Percentiles rank a stretch among this genome's conserved stretches.
Conservation (phyloP, 768 basidiomycete species). For the Mycena metata region DNA sequence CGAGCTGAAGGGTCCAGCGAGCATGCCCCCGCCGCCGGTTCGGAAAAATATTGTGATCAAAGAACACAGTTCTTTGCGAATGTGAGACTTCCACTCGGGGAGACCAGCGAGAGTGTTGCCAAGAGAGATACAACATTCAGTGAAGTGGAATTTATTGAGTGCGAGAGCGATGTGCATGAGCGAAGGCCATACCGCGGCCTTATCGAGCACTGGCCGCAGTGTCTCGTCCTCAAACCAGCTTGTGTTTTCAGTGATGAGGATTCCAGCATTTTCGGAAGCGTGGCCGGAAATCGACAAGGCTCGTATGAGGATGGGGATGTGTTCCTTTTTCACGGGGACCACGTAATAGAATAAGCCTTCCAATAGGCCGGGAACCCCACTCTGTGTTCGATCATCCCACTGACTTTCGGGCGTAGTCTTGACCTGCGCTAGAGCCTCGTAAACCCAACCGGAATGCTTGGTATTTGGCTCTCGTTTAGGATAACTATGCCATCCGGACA, state of each 20-base stretch:
- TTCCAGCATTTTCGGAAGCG: background rate
- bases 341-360: background rate
- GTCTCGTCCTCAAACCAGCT: constrained; percentile 1
- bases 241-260: background rate
- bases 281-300: background rate
- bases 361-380: background rate
- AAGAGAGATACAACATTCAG: too few relatives aligned
- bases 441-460: too few relatives aligned
- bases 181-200: constrained; percentile 1
- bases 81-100: too few relatives aligned
- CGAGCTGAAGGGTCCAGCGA: too few relatives aligned
- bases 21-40: too few relatives aligned
- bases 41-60: too few relatives aligned
- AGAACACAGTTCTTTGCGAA: too few relatives aligned
- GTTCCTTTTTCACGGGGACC: background rate
- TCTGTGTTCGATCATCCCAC: background rate
- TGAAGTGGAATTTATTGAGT: too few relatives aligned
- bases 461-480: too few relatives aligned
- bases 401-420: background rate
- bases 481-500: too few relatives aligned
- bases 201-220: background rate
- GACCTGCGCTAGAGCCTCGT: background rate
- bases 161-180: too few relatives aligned
- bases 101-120: too few relatives aligned
- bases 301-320: background rate